phyloP scores from a whole-genome alignment of 306 rosid species.

The Prunus mira region DNA sequence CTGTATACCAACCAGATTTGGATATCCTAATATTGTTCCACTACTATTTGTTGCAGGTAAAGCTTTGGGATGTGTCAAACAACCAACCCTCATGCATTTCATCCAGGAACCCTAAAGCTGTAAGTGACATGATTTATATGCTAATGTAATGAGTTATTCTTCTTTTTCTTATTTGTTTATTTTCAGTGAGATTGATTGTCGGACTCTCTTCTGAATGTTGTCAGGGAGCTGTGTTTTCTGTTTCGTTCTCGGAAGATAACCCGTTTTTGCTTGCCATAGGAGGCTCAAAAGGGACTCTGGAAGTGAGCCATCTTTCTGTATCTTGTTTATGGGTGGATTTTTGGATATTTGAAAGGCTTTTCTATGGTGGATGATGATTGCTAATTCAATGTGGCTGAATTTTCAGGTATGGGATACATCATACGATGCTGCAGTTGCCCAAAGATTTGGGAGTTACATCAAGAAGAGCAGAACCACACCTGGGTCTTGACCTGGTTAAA shows the following conservation, averaged over 20 bases:
- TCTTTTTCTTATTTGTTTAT: constrained; percentile 1
- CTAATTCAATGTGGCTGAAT: constrained; percentile 3
- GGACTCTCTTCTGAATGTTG: constrained; percentile 20
- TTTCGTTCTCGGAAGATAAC: constrained; percentile 71
- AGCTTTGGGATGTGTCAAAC: constrained; percentile 94
- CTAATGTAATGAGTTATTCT: background rate
- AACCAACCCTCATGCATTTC: constrained; percentile 76
- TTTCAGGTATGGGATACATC: constrained; percentile 72
- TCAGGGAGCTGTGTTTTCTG: constrained; percentile 80
- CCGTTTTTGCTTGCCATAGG: constrained; percentile 88
- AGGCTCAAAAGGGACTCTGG: constrained; percentile 74
- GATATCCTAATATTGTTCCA: constrained; percentile 5
- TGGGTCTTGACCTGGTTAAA: constrained; percentile 26
- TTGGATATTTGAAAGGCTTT: background rate
- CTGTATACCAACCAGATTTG: background rate
- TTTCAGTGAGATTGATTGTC: constrained; percentile 9
- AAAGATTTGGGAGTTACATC: constrained; percentile 41
- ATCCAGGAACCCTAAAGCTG: constrained; percentile 54
- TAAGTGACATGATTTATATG: constrained; percentile 28
- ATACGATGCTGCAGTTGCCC: constrained; percentile 48
- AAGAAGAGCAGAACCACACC: constrained; percentile 34
- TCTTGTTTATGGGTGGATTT: constrained; percentile 1
- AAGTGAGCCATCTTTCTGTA: constrained; percentile 45
- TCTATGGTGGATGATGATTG: constrained; percentile 7
- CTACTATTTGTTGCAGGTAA: constrained; percentile 52